These are phyloP conservation scores for Ganoderma lucidum DNA, from an alignment of 1,284 basidiomycete genomes.

Conservation along the genomic window DNA sequence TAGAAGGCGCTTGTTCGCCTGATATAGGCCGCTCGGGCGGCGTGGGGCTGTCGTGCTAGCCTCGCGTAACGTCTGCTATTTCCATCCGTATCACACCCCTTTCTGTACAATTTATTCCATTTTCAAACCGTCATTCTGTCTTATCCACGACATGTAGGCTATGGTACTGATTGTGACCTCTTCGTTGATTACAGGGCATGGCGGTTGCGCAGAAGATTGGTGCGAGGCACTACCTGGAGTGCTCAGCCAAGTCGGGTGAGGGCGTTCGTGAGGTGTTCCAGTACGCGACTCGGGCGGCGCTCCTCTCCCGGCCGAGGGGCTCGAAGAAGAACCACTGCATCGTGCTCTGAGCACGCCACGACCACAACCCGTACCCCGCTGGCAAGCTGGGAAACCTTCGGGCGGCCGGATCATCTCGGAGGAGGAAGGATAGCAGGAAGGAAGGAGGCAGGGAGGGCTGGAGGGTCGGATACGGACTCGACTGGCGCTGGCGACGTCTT, in stretches of 20 bases:
- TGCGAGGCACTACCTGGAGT: constrained; percentile 79
- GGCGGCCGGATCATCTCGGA: background rate
- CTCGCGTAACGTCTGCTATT: background rate
- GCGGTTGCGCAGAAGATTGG: constrained; percentile 80
- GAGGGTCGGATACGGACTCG: too few relatives aligned
- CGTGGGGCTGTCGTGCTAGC: background rate
- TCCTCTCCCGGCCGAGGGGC: constrained; percentile 51
- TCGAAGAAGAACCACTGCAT: constrained; percentile 54
- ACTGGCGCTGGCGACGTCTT: background rate
- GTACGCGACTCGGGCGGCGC: constrained; percentile 73
- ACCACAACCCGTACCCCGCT: constrained; percentile 12
- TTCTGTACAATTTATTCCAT: background rate
- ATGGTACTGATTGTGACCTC: background rate
- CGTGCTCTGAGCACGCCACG: constrained; percentile 53
- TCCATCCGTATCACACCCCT: background rate
- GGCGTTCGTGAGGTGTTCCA: constrained; percentile 84
- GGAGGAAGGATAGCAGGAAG: background rate
- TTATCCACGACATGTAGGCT: too few relatives aligned
- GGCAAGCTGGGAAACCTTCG: background rate
- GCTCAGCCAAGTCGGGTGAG: constrained; percentile 75
- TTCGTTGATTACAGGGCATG: constrained; percentile 56
- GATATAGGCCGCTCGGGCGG: constrained; percentile 7
- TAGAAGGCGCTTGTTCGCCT: constrained; percentile 21
- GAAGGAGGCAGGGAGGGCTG: background rate
- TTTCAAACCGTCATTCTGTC: background rate